Evolutionary conservation across 192 early-diverging fungal species (phyloP).

Genomic region (Gryganskiella cystojenkinii): DNA sequence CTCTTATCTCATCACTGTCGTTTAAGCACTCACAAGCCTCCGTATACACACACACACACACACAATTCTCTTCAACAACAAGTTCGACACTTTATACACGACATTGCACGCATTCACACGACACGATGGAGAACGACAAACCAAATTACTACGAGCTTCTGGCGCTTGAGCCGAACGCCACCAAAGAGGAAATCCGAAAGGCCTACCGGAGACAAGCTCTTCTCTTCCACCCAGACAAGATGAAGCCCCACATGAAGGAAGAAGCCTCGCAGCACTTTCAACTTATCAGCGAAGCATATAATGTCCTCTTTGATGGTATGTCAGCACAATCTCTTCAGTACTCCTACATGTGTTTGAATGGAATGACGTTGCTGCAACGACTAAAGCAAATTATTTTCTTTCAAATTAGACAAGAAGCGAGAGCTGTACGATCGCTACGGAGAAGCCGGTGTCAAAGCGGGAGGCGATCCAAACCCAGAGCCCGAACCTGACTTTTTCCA

Average conservation of each 20-base stretch:
- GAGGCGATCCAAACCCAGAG: constrained; percentile 49
- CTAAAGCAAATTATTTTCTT: too few relatives aligned
- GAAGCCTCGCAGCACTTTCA: constrained; percentile 53
- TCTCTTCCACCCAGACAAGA: constrained; percentile 91
- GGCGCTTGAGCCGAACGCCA: constrained; percentile 51
- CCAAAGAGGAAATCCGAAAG: constrained; percentile 55
- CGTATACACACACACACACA: too few relatives aligned
- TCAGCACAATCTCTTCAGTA: not conserved
- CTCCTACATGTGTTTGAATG: not conserved
- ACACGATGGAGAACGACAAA: constrained; percentile 20
- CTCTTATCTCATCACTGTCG: too few relatives aligned
- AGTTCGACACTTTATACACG: too few relatives aligned
- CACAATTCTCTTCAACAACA: too few relatives aligned
- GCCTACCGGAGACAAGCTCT: constrained; percentile 75
- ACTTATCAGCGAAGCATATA: constrained; percentile 47
- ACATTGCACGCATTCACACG: not conserved
- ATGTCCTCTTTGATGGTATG: constrained; percentile 45
- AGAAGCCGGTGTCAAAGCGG: constrained; percentile 75
- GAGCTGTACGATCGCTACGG: constrained; percentile 92
- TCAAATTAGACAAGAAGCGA: constrained; percentile 61
- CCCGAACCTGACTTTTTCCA: not conserved
- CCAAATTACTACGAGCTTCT: constrained; percentile 58
- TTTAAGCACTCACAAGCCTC: too few relatives aligned
- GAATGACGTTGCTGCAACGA: not conserved
- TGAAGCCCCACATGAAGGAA: constrained; percentile 60